These are phyloP conservation scores for Entophlyctis helioformis DNA, from an alignment of 192 early-diverging fungal genomes.

Conservation along the genomic window DNA sequence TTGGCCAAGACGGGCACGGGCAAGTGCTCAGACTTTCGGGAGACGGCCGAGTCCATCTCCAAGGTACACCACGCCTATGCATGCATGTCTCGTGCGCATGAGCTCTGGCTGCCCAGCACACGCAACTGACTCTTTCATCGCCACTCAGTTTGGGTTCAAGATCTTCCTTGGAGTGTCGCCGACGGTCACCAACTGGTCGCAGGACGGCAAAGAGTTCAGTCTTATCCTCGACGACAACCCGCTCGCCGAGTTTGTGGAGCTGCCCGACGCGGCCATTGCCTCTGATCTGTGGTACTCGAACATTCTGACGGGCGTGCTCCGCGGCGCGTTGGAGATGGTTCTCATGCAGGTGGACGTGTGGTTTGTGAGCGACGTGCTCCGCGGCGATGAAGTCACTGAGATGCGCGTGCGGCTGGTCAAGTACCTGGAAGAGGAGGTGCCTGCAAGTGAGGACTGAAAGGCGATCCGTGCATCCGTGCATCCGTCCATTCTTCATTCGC, in stretches of 20 bases:
- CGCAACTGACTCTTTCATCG: background rate
- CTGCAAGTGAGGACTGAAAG: slow-evolving; percentile 57
- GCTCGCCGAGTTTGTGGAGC: slow-evolving; percentile 92
- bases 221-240: slow-evolving; percentile 92
- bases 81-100: background rate
- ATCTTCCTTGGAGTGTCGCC: slow-evolving; percentile 90
- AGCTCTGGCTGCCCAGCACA: background rate
- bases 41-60: slow-evolving; percentile 89
- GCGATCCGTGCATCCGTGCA: too few relatives aligned
- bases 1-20: slow-evolving; percentile 64
- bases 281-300: slow-evolving; percentile 88
- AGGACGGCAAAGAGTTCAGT: slow-evolving; percentile 84
- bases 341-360: slow-evolving; percentile 74
- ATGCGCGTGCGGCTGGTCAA: slow-evolving; percentile 82
- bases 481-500: too few relatives aligned
- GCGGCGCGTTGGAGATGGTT: slow-evolving; percentile 95
- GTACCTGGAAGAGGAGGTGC: slow-evolving; percentile 91
- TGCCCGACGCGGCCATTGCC: slow-evolving; percentile 60
- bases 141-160: slow-evolving; percentile 78
- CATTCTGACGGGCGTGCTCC: slow-evolving; percentile 83
- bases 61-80: slow-evolving; percentile 44
- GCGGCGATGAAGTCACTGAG: slow-evolving; percentile 83
- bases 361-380: slow-evolving; percentile 75
- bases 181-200: slow-evolving; percentile 63
- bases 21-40: slow-evolving; percentile 79